phyloP scores from a whole-genome alignment of 2,329 filamentous ascomycete species.

The Rhynchosporium agropyri region DNA sequence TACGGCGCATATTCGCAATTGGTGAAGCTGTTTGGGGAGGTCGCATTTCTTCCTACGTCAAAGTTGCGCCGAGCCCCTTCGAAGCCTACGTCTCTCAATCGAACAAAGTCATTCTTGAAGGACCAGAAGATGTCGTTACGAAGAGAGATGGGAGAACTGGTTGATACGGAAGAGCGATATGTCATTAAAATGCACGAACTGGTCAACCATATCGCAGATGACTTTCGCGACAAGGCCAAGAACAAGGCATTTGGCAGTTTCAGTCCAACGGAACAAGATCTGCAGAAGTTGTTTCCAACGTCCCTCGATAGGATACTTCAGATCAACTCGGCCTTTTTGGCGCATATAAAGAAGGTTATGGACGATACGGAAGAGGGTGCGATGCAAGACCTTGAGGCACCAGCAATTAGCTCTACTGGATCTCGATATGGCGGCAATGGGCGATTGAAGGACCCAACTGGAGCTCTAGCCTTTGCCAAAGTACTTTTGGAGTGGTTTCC shows the following conservation, averaged over 20 bases:
- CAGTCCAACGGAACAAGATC: slow-evolving; percentile 71
- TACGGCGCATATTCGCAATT: slow-evolving; percentile 79
- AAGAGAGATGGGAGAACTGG: slow-evolving; percentile 85
- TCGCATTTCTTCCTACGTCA: slow-evolving; percentile 84
- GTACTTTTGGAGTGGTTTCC: slow-evolving; percentile 91
- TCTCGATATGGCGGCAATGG: slow-evolving; percentile 50
- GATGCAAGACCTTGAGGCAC: slow-evolving; percentile 71
- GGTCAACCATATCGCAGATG: slow-evolving; percentile 76
- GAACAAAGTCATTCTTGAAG: slow-evolving; percentile 74
- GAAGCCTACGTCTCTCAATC: slow-evolving; percentile 77
- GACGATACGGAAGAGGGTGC: slow-evolving; percentile 84
- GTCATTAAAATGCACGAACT: slow-evolving; percentile 85
- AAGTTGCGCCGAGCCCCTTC: slow-evolving; percentile 84
- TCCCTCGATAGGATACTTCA: slow-evolving; percentile 80
- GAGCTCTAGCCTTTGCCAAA: slow-evolving; percentile 76
- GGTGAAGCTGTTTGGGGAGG: slow-evolving; percentile 78
- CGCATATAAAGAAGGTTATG: slow-evolving; percentile 73
- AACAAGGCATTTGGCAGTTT: slow-evolving; percentile 60
- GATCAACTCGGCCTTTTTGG: slow-evolving; percentile 79
- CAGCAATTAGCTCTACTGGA: slow-evolving; percentile 51
- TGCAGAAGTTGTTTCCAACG: slow-evolving; percentile 78
- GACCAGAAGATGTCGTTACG: slow-evolving; percentile 83
- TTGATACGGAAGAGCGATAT: slow-evolving; percentile 94
- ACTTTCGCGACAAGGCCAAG: slow-evolving; percentile 73
- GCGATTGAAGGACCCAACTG: slow-evolving; percentile 70